These are phyloP conservation scores for Pichia sp. DNA, from an alignment of 1,139 yeast genomes.

Conservation along the genomic window DNA sequence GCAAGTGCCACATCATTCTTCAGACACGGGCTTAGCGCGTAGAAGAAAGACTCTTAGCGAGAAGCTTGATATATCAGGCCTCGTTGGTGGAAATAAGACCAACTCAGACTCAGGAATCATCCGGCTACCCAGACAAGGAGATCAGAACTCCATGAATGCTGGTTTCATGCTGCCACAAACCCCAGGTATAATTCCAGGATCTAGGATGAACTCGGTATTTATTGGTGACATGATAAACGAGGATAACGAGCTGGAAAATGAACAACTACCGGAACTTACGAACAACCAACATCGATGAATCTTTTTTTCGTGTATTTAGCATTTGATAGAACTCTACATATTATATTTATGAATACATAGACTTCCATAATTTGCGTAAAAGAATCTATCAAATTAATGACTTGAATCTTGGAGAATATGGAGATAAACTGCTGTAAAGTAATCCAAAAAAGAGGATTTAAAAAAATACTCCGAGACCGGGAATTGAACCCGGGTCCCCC, in stretches of 20 bases:
- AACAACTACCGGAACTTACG: too few relatives aligned
- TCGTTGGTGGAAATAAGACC: background rate
- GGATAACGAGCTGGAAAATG: background rate
- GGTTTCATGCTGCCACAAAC: constrained; percentile 11
- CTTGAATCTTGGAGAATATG: background rate
- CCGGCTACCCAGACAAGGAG: constrained; percentile 3
- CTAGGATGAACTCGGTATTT: constrained; percentile 10
- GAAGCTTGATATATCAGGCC: constrained; percentile 8
- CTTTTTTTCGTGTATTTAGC: too few relatives aligned
- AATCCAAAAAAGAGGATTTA: background rate
- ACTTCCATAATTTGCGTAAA: too few relatives aligned
- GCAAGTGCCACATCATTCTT: background rate
- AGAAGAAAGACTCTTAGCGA: constrained; percentile 14
- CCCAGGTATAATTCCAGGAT: constrained; percentile 17
- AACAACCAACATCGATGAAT: too few relatives aligned
- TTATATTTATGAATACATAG: too few relatives aligned
- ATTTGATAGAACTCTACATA: too few relatives aligned
- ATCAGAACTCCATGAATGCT: background rate
- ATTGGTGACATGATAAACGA: constrained; percentile 1
- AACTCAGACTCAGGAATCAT: background rate
- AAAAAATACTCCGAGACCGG: constrained; percentile 14
- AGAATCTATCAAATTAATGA: too few relatives aligned
- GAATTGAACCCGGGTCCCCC: constrained; percentile 17
- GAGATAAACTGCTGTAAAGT: background rate
- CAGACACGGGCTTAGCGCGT: constrained; percentile 3